Evolutionary conservation across 2,329 filamentous ascomycete genomes (phyloP).

Genomic region (Diaporthe caulivora): DNA sequence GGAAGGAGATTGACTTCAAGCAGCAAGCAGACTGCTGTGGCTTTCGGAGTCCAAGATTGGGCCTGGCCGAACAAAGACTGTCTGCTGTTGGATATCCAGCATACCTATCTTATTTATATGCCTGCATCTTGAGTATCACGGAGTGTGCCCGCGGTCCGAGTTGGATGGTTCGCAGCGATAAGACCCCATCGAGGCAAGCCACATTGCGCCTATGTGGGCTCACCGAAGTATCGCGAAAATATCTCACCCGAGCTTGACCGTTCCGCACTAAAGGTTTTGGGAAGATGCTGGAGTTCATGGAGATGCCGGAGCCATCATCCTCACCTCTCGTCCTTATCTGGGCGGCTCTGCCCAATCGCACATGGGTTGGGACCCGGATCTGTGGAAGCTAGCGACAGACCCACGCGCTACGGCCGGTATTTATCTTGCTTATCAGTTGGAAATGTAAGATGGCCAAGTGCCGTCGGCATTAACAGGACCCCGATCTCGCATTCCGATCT

Average conservation of each 20-base stretch:
- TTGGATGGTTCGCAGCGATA: neutral
- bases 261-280: neutral
- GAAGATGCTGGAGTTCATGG: neutral
- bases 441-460: neutral
- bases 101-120: constrained; percentile 23
- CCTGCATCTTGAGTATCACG: neutral
- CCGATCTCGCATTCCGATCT: constrained; percentile 18
- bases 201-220: neutral
- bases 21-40: neutral
- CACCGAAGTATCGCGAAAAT: neutral
- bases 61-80: neutral
- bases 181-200: constrained; percentile 4
- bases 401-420: constrained; percentile 16
- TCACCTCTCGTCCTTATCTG: constrained; percentile 2
- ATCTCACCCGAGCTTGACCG: neutral
- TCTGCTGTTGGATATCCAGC: neutral
- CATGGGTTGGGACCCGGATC: neutral
- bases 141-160: neutral
- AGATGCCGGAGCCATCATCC: neutral
- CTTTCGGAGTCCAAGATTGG: neutral
- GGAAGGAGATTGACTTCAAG: neutral
- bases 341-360: constrained; percentile 22
- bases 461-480: constrained; percentile 9
- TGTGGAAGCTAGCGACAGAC: constrained; percentile 2
- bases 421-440: constrained; percentile 17